Evolutionary conservation across 2,329 filamentous ascomycete genomes (phyloP), one percentile per base, ranked within the genome.

Genomic region (Magnaporthales sp.): DNA sequence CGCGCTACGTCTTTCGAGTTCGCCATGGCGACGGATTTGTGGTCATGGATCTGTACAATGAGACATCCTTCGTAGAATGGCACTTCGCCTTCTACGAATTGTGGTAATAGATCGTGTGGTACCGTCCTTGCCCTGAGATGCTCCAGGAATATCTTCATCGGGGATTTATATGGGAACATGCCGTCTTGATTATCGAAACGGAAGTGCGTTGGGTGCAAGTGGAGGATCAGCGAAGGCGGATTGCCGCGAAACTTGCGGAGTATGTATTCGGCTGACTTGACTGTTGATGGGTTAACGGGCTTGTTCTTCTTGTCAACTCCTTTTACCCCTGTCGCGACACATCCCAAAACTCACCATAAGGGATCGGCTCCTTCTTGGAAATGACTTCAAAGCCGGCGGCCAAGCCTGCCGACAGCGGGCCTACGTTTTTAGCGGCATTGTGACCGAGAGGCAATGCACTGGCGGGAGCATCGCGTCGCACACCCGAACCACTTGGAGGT

Each of bases 161-260:
- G 93, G 24, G 93, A 97, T 73, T 92, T 91, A 77, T 98, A 98
- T 5, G 87, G 85, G 72, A 97, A 97, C 74, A 91, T 94, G 73
- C 93, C 91, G 76, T 97, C 93, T 77, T 97, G 94, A 72, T 93
- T 88, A 72, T 98, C 94, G 78, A 99, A 96, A 67, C 91, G 88
- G 75, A 97, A 98, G 77, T 97, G 90, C 4, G 86, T 92, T 10
- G 88, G 84, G 74, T 97, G 89, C 32, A 99, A 81, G 75, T 97
- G 93, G 27, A 99, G 82, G 64, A 94, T 87, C 27, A 99, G 81
- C 4, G 94, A 98, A 0, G 95, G 93, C 9, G 89, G 86, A 64
- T 83, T 70, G 8, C 74, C 74, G 62, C 67, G 83, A 77, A 90
- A 93, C 78, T 93, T 96, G 72, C 86, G 88, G n/a, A 98, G 82